Percentiles rank a stretch among this genome's conserved stretches.
phyloP scores from a whole-genome alignment of 2,329 filamentous ascomycete species.

The Cytospora piceicola region DNA sequence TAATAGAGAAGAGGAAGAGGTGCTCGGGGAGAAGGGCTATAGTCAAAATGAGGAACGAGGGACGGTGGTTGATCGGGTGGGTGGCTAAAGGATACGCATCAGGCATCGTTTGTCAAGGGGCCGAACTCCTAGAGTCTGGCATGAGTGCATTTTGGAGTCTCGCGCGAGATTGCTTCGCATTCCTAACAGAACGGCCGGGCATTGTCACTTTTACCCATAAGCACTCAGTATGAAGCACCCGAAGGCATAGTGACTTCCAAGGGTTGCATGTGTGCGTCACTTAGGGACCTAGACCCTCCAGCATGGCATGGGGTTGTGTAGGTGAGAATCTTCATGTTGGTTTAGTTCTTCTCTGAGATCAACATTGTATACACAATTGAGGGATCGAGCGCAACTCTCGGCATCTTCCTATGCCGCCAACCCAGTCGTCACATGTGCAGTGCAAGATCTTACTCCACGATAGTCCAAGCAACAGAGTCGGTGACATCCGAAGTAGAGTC shows the following conservation, averaged over 20 bases:
- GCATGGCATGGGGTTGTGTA: too few relatives aligned
- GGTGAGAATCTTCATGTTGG: too few relatives aligned
- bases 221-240: too few relatives aligned
- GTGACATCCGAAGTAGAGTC: slow-evolving; percentile 13
- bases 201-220: too few relatives aligned
- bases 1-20: not conserved
- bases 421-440: not conserved
- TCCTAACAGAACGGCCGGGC: too few relatives aligned
- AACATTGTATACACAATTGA: not conserved
- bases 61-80: not conserved
- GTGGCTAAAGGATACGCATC: not conserved
- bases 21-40: not conserved
- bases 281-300: too few relatives aligned
- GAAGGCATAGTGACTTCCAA: too few relatives aligned
- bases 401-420: not conserved
- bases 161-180: too few relatives aligned
- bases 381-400: not conserved
- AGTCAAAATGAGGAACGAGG: not conserved
- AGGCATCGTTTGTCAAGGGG: not conserved
- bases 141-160: too few relatives aligned
- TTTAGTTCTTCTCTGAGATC: too few relatives aligned
- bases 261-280: too few relatives aligned
- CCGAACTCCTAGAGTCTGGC: not conserved
- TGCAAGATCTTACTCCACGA: slow-evolving; percentile 5
- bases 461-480: slow-evolving; percentile 20